Conservation (phyloP, 1,284 basidiomycete genomes). For the Omphalotus olearius region DNA sequence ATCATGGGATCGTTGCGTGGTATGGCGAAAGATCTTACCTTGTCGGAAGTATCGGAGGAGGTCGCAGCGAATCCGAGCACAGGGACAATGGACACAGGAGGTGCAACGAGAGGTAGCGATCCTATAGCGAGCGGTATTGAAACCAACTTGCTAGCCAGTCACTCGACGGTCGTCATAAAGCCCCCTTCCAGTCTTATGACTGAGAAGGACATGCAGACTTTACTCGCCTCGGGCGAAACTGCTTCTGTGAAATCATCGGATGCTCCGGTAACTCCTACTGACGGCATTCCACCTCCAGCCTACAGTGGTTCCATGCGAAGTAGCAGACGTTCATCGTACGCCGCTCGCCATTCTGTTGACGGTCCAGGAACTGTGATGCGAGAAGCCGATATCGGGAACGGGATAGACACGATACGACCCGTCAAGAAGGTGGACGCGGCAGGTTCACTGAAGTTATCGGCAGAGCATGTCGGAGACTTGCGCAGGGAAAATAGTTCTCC, state of each 20-base stretch:
- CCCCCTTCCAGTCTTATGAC: constrained; percentile 24
- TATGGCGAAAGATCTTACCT: constrained; percentile 61
- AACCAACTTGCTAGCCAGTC: constrained; percentile 51
- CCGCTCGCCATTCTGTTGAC: constrained; percentile 59
- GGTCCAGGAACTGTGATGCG: constrained; percentile 74
- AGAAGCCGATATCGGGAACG: constrained; percentile 79
- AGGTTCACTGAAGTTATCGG: constrained; percentile 74
- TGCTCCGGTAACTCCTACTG: constrained; percentile 30
- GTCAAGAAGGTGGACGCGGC: constrained; percentile 86
- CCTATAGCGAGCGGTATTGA: constrained; percentile 38
- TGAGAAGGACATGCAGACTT: constrained; percentile 38
- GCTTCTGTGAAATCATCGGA: constrained; percentile 35
- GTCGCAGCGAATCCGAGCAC: constrained; percentile 40
- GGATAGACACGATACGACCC: constrained; percentile 86
- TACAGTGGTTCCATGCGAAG: constrained; percentile 53
- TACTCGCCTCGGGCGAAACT: constrained; percentile 31
- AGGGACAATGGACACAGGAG: constrained; percentile 52
- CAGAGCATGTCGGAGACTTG: constrained; percentile 75
- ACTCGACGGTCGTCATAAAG: constrained; percentile 70
- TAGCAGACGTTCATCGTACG: constrained; percentile 65
- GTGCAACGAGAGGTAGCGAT: constrained; percentile 64
- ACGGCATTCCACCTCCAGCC: constrained; percentile 47
- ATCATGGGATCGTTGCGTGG: constrained; percentile 72
- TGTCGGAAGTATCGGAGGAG: constrained; percentile 48
- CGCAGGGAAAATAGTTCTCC: constrained; percentile 46